These are phyloP conservation scores for Stereocaulon alpinum DNA, from an alignment of 495 filamentous ascomycete genomes.

Conservation along the genomic window DNA sequence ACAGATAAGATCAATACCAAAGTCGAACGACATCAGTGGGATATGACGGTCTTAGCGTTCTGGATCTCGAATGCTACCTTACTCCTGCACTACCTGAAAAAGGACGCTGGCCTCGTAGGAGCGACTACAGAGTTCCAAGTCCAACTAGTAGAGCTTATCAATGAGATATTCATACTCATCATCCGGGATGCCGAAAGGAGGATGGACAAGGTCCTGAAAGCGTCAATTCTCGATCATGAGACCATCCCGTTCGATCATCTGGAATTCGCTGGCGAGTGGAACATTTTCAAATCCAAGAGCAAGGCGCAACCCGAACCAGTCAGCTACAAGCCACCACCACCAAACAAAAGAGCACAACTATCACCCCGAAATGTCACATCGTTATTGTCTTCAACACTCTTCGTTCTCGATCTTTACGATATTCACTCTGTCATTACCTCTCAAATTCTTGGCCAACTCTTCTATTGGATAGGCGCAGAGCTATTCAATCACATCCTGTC, in stretches of 20 bases:
- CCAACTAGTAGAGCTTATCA: conserved; percentile 88
- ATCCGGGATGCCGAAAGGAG: conserved; percentile 94
- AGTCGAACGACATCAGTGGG: conserved; percentile 90
- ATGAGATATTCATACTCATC: conserved; percentile 98
- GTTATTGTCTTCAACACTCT: conserved; percentile 87
- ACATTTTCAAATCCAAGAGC: conserved; percentile 83
- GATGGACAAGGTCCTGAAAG: conserved; percentile 90
- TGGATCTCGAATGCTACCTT: conserved; percentile 98
- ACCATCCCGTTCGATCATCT: conserved; percentile 97
- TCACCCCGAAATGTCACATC: conserved; percentile 96
- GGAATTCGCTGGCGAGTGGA: conserved; percentile 96
- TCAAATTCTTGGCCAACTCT: conserved; percentile 83
- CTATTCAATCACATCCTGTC: conserved; percentile 98
- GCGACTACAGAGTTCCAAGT: conserved; percentile 84
- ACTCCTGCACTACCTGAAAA: conserved; percentile 91
- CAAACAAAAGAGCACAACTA: conserved; percentile 79
- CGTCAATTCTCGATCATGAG: conserved; percentile 93
- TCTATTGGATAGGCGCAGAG: conserved; percentile 95
- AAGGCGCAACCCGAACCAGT: conserved; percentile 81
- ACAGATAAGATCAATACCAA: conserved; percentile 96
- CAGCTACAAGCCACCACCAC: conserved; percentile 87
- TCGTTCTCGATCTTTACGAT: conserved; percentile 96
- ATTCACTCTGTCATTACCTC: conserved; percentile 94
- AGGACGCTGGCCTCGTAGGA: conserved; percentile 71
- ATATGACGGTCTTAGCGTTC: conserved; percentile 98